Evolutionary conservation across 2,329 filamentous ascomycete genomes (phyloP).

Genomic region (Aureobasidium melanogenum): DNA sequence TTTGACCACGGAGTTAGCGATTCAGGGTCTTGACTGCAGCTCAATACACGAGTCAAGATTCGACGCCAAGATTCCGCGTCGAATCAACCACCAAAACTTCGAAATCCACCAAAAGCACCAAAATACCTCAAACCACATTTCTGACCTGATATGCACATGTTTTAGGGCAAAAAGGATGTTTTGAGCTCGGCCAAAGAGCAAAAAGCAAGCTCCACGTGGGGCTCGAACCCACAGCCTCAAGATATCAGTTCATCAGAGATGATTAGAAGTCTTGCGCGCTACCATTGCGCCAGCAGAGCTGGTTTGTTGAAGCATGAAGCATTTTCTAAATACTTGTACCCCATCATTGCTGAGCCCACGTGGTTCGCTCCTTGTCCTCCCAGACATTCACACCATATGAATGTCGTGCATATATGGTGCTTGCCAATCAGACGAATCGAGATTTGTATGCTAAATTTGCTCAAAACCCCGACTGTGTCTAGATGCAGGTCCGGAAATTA

Average conservation of each 20-base stretch:
- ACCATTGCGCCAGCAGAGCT: slow-evolving; percentile 11
- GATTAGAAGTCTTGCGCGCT: slow-evolving; percentile 11
- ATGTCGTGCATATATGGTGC: no score
- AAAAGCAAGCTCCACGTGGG: slow-evolving; percentile 4
- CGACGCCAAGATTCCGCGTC: not conserved
- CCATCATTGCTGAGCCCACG: no score
- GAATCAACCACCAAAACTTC: not conserved
- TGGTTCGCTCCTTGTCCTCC: no score
- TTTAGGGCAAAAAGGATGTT: not conserved
- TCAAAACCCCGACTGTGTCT: no score
- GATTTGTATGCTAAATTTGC: no score
- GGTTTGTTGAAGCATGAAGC: not conserved
- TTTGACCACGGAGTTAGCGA: not conserved
- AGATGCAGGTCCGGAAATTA: no score
- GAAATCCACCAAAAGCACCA: not conserved
- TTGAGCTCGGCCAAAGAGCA: not conserved
- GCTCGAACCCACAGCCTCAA: slow-evolving; percentile 12
- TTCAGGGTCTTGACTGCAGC: not conserved
- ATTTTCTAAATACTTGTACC: no score
- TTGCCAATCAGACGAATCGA: no score
- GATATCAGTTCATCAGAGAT: not conserved
- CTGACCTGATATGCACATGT: not conserved
- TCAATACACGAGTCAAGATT: not conserved
- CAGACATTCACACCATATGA: no score
- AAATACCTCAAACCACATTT: not conserved